Base-by-base conservation (phyloP, 257 asterid genomes). In the Petunia axillaris region DNA sequence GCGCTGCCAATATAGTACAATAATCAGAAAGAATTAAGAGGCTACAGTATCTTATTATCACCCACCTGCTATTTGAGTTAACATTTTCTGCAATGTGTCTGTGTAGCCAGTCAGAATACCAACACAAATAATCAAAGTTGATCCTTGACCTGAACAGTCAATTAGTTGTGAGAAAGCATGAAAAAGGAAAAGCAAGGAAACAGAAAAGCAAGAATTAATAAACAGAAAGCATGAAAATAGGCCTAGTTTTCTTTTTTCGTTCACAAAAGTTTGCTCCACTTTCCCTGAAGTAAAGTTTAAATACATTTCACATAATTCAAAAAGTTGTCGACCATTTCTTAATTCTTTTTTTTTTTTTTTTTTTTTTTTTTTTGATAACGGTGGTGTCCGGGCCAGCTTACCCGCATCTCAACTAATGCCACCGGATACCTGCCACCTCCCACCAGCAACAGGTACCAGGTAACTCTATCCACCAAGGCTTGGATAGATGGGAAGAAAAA, bases 101-200 rank as follows among this genome's bases (percentile, higher is more conserved):
- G 97, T 94, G 86, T 96, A 96, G 84, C 99, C 99, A 64, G 98
- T 92, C 91, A 96, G 87, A 81, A 96, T 94, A 81, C 97, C 93
- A 90, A 94, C 92, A 76, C 99, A 96, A 63, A 96, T 89, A 73
- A 96, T 88, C 86, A 96, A 89, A 78, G 99, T 92, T 40, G 98
- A 91, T 81, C 99, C 99, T 88, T 96, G 99, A 84, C 99, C 99
- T 96, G 93, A 77, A 57, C 84, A 86, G 82, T 60, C 81, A 9
- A 65, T 54, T 75, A 81, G 74, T 86, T 13, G 60, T 81, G 75
- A 81, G 82, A 75, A 64, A 80, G 71, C 67, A 64, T 52, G 67
- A 83, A 73, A 68, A 62, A 79, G 58, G 40, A 43, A 16, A 59
- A 71, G 77, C 77, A 73, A 39, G 46, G 46, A 50, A 73, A 50